Percentiles rank a stretch among this genome's conserved stretches.
Evolutionary conservation across 2,329 filamentous ascomycete genomes (phyloP).

Genomic region (Ceratocystis alfenasii): DNA sequence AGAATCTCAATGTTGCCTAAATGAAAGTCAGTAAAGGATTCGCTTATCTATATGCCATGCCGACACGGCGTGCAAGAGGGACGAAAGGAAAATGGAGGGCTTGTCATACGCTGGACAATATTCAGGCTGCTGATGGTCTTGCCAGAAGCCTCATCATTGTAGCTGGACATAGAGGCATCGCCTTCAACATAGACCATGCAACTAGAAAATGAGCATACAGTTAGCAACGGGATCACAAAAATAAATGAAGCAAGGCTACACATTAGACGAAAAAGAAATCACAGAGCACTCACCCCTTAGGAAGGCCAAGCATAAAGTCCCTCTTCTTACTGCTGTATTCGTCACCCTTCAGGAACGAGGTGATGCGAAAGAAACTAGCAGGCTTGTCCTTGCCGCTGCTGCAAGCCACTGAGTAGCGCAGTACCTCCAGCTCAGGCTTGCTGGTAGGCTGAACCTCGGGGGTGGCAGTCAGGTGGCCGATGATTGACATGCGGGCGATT

Average conservation of each 20-base stretch:
- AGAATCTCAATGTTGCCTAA: conserved; percentile 37
- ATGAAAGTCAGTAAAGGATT: conserved; percentile 17
- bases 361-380: conserved; percentile 76
- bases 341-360: conserved; percentile 47
- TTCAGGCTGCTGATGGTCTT: conserved; percentile 52
- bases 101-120: conserved; percentile 64
- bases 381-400: conserved; percentile 54
- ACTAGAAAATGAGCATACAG: conserved; percentile 36
- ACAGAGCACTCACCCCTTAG: conserved; percentile 62
- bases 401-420: conserved; percentile 67
- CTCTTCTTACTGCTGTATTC: conserved; percentile 59
- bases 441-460: conserved; percentile 64
- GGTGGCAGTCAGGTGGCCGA: conserved; percentile 69
- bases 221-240: not conserved
- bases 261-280: not conserved
- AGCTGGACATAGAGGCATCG: conserved; percentile 57
- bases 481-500: conserved; percentile 70
- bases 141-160: conserved; percentile 54
- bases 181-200: conserved; percentile 73
- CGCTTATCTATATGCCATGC: too few relatives aligned
- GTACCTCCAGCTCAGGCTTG: conserved; percentile 53
- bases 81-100: conserved; percentile 3
- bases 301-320: conserved; percentile 59
- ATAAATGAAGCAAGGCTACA: not conserved
- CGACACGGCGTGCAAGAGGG: too few relatives aligned